These are phyloP conservation scores for Capsicum rhomboideum DNA, from an alignment of 257 asterid genomes.

Conservation along the genomic window DNA sequence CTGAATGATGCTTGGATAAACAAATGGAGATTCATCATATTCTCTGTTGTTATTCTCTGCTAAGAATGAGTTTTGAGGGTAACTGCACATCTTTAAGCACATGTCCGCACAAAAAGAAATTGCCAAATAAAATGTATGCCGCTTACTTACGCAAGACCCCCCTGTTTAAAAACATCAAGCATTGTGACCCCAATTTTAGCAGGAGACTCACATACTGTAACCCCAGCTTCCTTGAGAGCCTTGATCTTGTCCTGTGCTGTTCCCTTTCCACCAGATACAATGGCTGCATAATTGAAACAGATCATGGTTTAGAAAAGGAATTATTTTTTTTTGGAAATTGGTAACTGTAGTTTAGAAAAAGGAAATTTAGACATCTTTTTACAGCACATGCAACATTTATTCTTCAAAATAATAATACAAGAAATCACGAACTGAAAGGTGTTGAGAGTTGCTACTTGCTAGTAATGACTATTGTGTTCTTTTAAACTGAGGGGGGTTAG, in stretches of 20 bases:
- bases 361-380: background rate
- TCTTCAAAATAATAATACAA: background rate
- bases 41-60: background rate
- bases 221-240: conserved; percentile 80
- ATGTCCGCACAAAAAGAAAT: background rate
- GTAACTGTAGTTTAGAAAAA: too few species aligned
- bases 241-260: conserved; percentile 88
- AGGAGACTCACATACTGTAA: conserved; percentile 85
- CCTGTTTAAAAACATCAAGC: conserved; percentile 81
- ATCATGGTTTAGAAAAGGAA: background rate
- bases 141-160: conserved; percentile 57
- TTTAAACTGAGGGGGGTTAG: background rate
- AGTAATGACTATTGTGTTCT: background rate
- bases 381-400: background rate
- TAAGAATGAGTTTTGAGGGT: background rate
- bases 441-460: background rate
- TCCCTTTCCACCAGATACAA: conserved; percentile 82
- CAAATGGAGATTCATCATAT: background rate
- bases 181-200: conserved; percentile 87
- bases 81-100: background rate
- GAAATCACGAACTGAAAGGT: background rate
- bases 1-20: background rate
- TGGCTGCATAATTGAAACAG: conserved; percentile 42
- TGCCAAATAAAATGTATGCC: background rate
- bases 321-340: too few species aligned